Evolutionary conservation across 495 filamentous ascomycete species (phyloP), one percentile per base, ranked within the genome.

Genomic region (Echria macrotheca): DNA sequence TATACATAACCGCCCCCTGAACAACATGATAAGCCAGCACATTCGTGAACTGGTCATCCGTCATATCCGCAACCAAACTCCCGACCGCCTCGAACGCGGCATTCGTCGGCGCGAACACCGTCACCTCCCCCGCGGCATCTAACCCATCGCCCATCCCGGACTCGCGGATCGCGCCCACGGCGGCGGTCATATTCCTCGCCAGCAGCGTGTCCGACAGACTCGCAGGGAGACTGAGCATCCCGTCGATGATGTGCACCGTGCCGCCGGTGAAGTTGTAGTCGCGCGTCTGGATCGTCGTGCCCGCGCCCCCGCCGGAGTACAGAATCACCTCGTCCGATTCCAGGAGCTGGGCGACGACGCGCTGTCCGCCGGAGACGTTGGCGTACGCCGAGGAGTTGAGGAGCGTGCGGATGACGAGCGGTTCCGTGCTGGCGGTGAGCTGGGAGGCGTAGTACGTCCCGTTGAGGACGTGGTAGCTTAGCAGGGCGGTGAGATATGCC

Each of bases 381-480:
- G 67, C 70, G 49, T 75, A 86, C 1, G 60, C 49, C 9, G 58
- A n/a, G 35, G 74, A 70, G 15, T 59, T 74, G 45, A 86, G 60
- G 25, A 78, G 50, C 1, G 81, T 85, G 5, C 74, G 77, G 12
- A 81, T 57, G 53, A 84, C 83, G 54, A 53, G 49, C 24, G 17
- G 25, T 3, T 22, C 14, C 0, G 18, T 26, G 31, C 31, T 7
- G 15, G 68, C 59, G n/a, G 50, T 56, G 28, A 76, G 57, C 43
- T 74, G 69, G 18, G 68, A 58, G 0, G 68, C 58, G 11, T 66
- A 67, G 33, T 74, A 71, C 2, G 65, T 69, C 5, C 83, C 83
- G 39, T 77, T 72, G 12, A 88, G 65, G 37, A 87, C 72, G 61
- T 88, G 84, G 59, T 88, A 88, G 45, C 58, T 59, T 17, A 88